Conservation (phyloP, 2,329 filamentous ascomycete species). For the Aureobasidium lini region DNA sequence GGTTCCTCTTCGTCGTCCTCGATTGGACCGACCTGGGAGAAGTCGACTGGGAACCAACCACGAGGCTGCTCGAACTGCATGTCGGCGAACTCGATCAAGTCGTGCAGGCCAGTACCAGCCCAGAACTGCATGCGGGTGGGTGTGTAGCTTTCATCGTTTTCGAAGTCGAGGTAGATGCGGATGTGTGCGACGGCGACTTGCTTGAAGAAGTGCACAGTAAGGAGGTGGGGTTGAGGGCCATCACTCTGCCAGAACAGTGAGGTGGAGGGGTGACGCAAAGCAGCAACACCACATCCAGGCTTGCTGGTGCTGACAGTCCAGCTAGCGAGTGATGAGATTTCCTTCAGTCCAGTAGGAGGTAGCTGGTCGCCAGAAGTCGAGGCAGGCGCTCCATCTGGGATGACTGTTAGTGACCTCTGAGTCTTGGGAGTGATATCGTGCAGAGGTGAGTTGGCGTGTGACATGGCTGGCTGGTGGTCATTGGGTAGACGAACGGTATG, state of each 20-base stretch:
- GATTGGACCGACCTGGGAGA: constrained; percentile 51
- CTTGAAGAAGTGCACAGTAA: constrained; percentile 82
- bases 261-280: constrained; percentile 66
- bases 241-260: constrained; percentile 79
- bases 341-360: constrained; percentile 53
- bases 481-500: background rate
- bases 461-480: background rate
- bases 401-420: background rate
- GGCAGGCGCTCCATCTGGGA: background rate
- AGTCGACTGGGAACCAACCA: constrained; percentile 85
- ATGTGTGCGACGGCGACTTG: constrained; percentile 70
- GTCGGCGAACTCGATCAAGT: constrained; percentile 78
- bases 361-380: constrained; percentile 1
- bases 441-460: background rate
- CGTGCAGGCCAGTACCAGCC: constrained; percentile 85
- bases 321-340: constrained; percentile 75
- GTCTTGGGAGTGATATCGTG: background rate
- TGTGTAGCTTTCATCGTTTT: constrained; percentile 90
- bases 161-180: constrained; percentile 83
- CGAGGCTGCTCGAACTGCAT: constrained; percentile 71
- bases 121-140: constrained; percentile 86
- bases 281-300: constrained; percentile 69
- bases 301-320: constrained; percentile 80
- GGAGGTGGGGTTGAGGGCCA: constrained; percentile 72
- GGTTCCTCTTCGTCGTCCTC: constrained; percentile 23